phyloP scores from a whole-genome alignment of 2,329 filamentous ascomycete species.

The Colletotrichum chlorophyti region DNA sequence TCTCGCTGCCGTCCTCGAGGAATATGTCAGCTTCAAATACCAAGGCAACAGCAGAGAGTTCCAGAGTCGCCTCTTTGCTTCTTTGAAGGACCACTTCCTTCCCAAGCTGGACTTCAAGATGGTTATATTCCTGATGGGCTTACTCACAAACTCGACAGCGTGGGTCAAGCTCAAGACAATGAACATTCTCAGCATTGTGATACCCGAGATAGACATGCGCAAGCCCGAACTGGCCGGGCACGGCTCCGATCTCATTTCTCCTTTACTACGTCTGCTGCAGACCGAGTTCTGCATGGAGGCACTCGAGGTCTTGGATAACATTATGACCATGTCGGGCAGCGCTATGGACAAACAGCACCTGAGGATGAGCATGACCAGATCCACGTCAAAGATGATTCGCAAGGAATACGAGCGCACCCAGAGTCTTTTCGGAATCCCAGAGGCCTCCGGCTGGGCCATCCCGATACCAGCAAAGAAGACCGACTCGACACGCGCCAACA shows the following conservation, averaged over 20 bases:
- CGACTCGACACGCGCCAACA: conserved; percentile 84
- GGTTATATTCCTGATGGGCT: conserved; percentile 87
- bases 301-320: conserved; percentile 88
- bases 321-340: conserved; percentile 91
- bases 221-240: conserved; percentile 89
- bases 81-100: conserved; percentile 80
- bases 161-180: conserved; percentile 96
- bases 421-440: conserved; percentile 94
- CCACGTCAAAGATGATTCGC: conserved; percentile 82
- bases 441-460: conserved; percentile 95
- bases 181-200: conserved; percentile 83
- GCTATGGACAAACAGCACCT: conserved; percentile 94
- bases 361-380: conserved; percentile 96
- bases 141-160: conserved; percentile 84
- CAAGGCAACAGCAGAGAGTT: conserved; percentile 74
- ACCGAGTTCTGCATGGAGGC: conserved; percentile 95
- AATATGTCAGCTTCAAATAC: conserved; percentile 73
- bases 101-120: conserved; percentile 83
- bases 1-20: conserved; percentile 73
- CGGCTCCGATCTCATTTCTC: conserved; percentile 94
- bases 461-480: conserved; percentile 92
- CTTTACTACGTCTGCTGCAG: conserved; percentile 85
- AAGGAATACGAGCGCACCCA: conserved; percentile 96
- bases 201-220: conserved; percentile 92
- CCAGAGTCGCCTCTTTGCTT: conserved; percentile 73